A percentile compares a stretch with the other conserved stretches of the same genome.
Conservation (phyloP, 1,139 yeast species). For the Lizanozyma gosingica region DNA sequence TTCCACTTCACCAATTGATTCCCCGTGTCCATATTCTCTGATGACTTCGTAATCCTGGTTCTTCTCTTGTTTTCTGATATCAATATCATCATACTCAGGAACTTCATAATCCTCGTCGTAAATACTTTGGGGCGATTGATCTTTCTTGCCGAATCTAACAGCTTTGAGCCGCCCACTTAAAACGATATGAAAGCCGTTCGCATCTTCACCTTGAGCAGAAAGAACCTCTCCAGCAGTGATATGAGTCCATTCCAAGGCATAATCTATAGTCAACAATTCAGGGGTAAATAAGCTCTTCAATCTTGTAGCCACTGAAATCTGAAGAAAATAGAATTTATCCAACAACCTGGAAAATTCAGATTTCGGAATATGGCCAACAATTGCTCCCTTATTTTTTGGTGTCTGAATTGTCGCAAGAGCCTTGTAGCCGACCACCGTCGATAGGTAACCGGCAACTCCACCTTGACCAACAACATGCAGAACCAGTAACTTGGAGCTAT, state of each 20-base stretch:
- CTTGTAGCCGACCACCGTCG: constrained; percentile 70
- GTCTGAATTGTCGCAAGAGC: constrained; percentile 69
- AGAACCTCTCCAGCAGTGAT: constrained; percentile 75
- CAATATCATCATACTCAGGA: constrained; percentile 15
- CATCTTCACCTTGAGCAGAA: constrained; percentile 76
- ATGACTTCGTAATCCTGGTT: constrained; percentile 30
- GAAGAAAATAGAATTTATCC: constrained; percentile 70
- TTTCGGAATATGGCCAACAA: constrained; percentile 67
- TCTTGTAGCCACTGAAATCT: constrained; percentile 68
- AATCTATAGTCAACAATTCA: constrained; percentile 68
- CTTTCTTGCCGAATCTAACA: constrained; percentile 21
- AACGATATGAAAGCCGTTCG: constrained; percentile 89
- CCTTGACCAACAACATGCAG: constrained; percentile 64
- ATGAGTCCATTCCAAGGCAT: constrained; percentile 93
- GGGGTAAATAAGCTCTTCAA: constrained; percentile 59
- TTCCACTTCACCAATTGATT: constrained; percentile 90
- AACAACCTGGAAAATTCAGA: constrained; percentile 53
- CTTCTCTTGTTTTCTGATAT: constrained; percentile 4
- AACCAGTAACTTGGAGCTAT: constrained; percentile 13
- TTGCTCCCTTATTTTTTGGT: constrained; percentile 39
- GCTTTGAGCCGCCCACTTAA: constrained; percentile 85
- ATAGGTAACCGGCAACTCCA: constrained; percentile 81
- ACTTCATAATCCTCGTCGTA: constrained; percentile 4
- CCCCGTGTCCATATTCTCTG: constrained; percentile 90
- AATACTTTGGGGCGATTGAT: constrained; percentile 2